Conservation (phyloP, 1,284 basidiomycete species). For the Ustilago lituana region DNA sequence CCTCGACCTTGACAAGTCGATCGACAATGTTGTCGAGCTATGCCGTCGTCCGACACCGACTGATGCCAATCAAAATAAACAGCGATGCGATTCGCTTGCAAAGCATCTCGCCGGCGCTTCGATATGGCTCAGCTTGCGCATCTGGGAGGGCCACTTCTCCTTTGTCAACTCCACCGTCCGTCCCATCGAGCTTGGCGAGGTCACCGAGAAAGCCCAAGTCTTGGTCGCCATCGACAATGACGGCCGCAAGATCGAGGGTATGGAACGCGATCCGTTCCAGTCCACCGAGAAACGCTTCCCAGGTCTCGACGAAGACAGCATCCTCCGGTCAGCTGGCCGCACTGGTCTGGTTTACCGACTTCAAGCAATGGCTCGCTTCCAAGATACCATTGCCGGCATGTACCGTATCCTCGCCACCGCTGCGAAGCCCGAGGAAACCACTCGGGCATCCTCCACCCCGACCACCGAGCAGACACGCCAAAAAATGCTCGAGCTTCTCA, state of each 20-base stretch:
- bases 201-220: slow-evolving; percentile 17
- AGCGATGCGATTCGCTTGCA: slow-evolving; percentile 16
- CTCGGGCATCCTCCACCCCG: slow-evolving; percentile 3
- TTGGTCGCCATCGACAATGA: slow-evolving; percentile 39
- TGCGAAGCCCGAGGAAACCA: slow-evolving; percentile 4
- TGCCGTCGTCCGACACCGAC: slow-evolving; percentile 3
- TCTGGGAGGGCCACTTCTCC: slow-evolving; percentile 50
- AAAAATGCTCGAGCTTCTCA: slow-evolving; percentile 30
- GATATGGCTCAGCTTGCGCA: slow-evolving; percentile 43
- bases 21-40: slow-evolving; percentile 27
- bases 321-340: slow-evolving; percentile 42
- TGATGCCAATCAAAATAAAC: slow-evolving; percentile 2
- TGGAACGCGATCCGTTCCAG: slow-evolving; percentile 38
- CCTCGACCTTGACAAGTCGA: slow-evolving; percentile 46
- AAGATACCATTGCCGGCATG: slow-evolving; percentile 38
- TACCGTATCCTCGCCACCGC: slow-evolving; percentile 40
- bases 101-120: slow-evolving; percentile 35
- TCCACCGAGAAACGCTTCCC: slow-evolving; percentile 44
- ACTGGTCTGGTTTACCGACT: slow-evolving; percentile 44
- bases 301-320: slow-evolving; percentile 44
- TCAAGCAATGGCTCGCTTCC: slow-evolving; percentile 38
- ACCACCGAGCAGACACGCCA: slow-evolving; percentile 31
- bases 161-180: slow-evolving; percentile 43
- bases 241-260: slow-evolving; percentile 35
- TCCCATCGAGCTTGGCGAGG: slow-evolving; percentile 29